phyloP scores from a whole-genome alignment of 148 eudicot genomes.

The Nepenthes mirabilis region DNA sequence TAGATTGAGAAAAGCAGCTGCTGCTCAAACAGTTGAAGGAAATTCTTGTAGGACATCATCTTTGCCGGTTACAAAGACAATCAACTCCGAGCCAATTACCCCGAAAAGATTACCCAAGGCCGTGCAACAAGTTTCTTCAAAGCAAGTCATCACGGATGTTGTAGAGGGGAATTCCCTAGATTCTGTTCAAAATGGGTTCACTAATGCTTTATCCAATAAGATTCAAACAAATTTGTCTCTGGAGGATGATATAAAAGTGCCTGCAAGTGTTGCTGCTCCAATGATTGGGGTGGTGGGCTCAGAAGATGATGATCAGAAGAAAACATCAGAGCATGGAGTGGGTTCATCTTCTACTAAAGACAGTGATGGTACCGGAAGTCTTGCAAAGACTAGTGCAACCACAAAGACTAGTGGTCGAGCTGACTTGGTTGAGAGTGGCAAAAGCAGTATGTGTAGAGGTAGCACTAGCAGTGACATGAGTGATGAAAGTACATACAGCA shows the following conservation, averaged over 20 bases:
- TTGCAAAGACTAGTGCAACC: slow-evolving; percentile 53
- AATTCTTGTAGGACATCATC: slow-evolving; percentile 17
- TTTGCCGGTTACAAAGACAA: slow-evolving; percentile 15
- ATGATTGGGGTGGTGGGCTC: not conserved
- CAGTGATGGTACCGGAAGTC: slow-evolving; percentile 47
- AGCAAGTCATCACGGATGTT: slow-evolving; percentile 13
- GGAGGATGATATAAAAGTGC: slow-evolving; percentile 18
- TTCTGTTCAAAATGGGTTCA: slow-evolving; percentile 18
- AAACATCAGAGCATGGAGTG: slow-evolving; percentile 23
- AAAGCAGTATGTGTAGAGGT: slow-evolving; percentile 62
- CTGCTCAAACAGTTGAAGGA: slow-evolving; percentile 19
- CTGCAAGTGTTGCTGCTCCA: slow-evolving; percentile 3
- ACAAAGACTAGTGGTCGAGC: slow-evolving; percentile 46
- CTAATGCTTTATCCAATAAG: slow-evolving; percentile 29
- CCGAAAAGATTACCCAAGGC: slow-evolving; percentile 17
- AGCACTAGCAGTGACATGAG: slow-evolving; percentile 81
- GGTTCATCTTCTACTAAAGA: slow-evolving; percentile 32
- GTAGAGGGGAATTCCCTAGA: slow-evolving; percentile 11
- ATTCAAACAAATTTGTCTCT: slow-evolving; percentile 32
- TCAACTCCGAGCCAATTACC: slow-evolving; percentile 17
- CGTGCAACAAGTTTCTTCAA: slow-evolving; percentile 14
- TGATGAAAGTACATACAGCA: slow-evolving; percentile 78
- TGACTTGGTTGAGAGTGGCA: slow-evolving; percentile 65
- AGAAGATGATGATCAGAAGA: slow-evolving; percentile 29
- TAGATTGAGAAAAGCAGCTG: slow-evolving; percentile 20